These are phyloP conservation scores for Trichoderma brevicompactum DNA, from an alignment of 2,329 filamentous ascomycete genomes.

Conservation along the genomic window DNA sequence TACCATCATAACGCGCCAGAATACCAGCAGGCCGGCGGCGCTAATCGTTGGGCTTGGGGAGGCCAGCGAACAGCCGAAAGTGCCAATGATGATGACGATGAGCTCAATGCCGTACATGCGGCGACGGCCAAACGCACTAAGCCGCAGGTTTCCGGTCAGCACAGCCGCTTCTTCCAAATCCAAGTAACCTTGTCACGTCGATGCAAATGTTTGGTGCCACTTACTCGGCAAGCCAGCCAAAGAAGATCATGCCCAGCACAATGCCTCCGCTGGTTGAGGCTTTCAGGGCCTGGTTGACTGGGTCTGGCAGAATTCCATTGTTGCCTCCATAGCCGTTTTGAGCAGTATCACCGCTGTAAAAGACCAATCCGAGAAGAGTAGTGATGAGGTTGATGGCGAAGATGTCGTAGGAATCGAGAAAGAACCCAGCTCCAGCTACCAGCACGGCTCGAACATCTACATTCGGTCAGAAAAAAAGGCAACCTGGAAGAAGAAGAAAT, in stretches of 20 bases:
- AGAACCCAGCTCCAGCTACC: constrained; percentile 82
- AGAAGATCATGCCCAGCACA: constrained; percentile 75
- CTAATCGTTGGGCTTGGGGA: constrained; percentile 64
- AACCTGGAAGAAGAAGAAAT: too few species aligned
- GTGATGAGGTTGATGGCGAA: constrained; percentile 80
- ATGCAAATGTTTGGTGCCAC: constrained; percentile 27
- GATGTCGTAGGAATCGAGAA: constrained; percentile 80
- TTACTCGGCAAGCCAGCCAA: constrained; percentile 75
- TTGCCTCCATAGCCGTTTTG: constrained; percentile 55
- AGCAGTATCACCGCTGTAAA: constrained; percentile 60
- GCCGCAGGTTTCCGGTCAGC: constrained; percentile 10
- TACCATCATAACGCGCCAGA: constrained; percentile 77
- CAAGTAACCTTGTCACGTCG: background rate
- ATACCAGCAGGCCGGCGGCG: constrained; percentile 65
- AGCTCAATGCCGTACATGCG: constrained; percentile 83
- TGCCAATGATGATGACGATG: constrained; percentile 72
- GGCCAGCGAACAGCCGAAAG: constrained; percentile 67
- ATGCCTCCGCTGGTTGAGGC: constrained; percentile 81
- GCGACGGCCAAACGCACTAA: constrained; percentile 68
- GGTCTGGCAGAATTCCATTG: constrained; percentile 63
- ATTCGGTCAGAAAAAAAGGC: background rate
- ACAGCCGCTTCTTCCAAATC: background rate
- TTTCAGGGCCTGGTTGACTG: constrained; percentile 75
- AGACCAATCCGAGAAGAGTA: constrained; percentile 74
- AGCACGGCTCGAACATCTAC: constrained; percentile 70